Evolutionary conservation across 1,284 basidiomycete species (phyloP).

Genomic region (Cerrena zonata): DNA sequence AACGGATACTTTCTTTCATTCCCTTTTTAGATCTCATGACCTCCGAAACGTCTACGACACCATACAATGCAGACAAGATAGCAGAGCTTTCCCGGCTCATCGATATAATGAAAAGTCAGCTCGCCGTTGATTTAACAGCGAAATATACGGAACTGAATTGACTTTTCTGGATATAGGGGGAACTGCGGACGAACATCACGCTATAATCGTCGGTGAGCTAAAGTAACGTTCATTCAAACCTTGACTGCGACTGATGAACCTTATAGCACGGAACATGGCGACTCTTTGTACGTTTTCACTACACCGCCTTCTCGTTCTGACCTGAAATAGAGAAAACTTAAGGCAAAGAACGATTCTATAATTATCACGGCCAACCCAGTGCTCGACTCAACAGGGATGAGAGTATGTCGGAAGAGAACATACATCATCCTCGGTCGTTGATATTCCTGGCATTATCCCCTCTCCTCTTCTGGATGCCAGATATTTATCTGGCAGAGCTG

Average conservation of each 20-base stretch:
- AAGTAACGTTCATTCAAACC: not conserved
- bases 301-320: no score
- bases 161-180: not conserved
- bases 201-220: not conserved
- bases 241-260: not conserved
- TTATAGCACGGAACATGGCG: slow-evolving; percentile 7
- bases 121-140: no score
- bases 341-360: slow-evolving; percentile 15
- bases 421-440: slow-evolving; percentile 6
- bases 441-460: slow-evolving; percentile 18
- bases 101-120: slow-evolving; percentile 7
- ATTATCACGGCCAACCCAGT: slow-evolving; percentile 19
- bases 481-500: no score
- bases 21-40: slow-evolving; percentile 15
- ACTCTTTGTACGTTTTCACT: slow-evolving; percentile 6
- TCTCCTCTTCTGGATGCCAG: slow-evolving; percentile 21
- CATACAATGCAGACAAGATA: slow-evolving; percentile 13
- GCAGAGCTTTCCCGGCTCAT: slow-evolving; percentile 1
- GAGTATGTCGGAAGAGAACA: slow-evolving; percentile 9
- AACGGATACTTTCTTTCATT: not conserved
- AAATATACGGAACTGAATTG: not conserved
- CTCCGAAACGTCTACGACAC: slow-evolving; percentile 14
- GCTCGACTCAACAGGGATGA: slow-evolving; percentile 19
- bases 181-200: not conserved
- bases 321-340: no score